Evolutionary conservation across 768 basidiomycete species (phyloP).

Genomic region (Terana coerulea): DNA sequence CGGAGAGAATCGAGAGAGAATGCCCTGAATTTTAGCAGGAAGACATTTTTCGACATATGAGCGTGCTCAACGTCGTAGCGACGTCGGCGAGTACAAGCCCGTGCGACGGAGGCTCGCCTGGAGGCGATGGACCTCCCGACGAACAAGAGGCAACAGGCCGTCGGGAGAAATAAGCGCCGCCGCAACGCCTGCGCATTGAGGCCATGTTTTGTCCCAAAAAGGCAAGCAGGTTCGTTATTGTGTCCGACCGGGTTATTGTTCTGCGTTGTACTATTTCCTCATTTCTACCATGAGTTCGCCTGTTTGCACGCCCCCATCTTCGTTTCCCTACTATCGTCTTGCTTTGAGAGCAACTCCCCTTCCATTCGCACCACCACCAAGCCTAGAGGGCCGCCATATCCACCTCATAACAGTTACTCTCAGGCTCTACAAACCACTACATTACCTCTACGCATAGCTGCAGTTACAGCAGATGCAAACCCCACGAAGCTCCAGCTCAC

Average conservation of each 20-base stretch:
- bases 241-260: slow-evolving; percentile 10
- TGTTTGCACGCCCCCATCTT: slow-evolving; percentile 2
- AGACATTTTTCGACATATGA: too few species aligned
- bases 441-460: not conserved
- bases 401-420: not conserved
- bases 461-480: slow-evolving; percentile 5
- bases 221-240: slow-evolving; percentile 11
- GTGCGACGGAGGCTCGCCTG: too few species aligned
- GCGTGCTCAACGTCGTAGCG: too few species aligned
- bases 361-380: slow-evolving; percentile 1
- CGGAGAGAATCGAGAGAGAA: not conserved
- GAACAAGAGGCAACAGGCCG: not conserved
- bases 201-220: slow-evolving; percentile 9
- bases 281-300: slow-evolving; percentile 7
- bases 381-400: slow-evolving; percentile 1
- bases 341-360: slow-evolving; percentile 11
- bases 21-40: too few species aligned
- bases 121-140: not conserved
- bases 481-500: not conserved
- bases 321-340: slow-evolving; percentile 2
- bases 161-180: not conserved
- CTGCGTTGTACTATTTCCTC: slow-evolving; percentile 11
- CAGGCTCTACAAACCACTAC: not conserved
- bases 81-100: too few species aligned
- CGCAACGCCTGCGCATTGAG: slow-evolving; percentile 5